Evolutionary conservation across 2,329 filamentous ascomycete genomes (phyloP), one percentile per base, ranked within the genome.

Genomic region (Talaromyces funiculosus): DNA sequence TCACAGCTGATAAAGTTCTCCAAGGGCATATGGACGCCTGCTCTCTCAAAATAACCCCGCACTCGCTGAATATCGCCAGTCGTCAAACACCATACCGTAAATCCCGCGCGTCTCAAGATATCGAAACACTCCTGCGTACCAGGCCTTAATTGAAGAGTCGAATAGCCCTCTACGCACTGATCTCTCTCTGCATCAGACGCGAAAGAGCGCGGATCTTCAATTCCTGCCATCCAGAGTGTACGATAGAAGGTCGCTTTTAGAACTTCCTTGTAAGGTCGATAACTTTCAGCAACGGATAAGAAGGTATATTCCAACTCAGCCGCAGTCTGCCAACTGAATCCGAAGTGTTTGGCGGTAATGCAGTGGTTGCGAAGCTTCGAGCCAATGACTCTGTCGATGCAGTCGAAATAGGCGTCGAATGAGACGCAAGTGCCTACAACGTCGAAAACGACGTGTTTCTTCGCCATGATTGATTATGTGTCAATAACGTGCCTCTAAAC

Each of bases 1-100:
- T 85, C 82, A 62, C 82, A 86, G 6, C 75, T 78, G 22, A 83
- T 67, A 24, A 85, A 73, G 59, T 83, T 81, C 65, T 81, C 79
- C 0, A 66, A 56, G 0, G 81, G 79, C 72, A 85, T 79, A 1
- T 80, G 75, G 12, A 84, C 71, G 0, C 78, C 80, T 0, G 70
- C 78, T 1, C 16, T 3, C 8, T 3, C 16, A 1, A 47, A 10
- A 24, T 47, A 47, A 12, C 42, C 42, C 3, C 4, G 4, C 5
- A 47, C 42, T 7, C 42, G 42, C 4, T 4, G 4, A 9, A 14
- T 24, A 47, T 47, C 42, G 4, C 42, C 42, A 7, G 42, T 9
- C 3, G 42, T 47, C 10, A 47, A 26, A 3, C 4, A 4, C 42
- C 42, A 47, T 8, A 47, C 42, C 4, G 42, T 47, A 12, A 47